These are phyloP conservation scores for Hibiscus syriacus DNA, from an alignment of 345 rosid species.

Conservation along the genomic window DNA sequence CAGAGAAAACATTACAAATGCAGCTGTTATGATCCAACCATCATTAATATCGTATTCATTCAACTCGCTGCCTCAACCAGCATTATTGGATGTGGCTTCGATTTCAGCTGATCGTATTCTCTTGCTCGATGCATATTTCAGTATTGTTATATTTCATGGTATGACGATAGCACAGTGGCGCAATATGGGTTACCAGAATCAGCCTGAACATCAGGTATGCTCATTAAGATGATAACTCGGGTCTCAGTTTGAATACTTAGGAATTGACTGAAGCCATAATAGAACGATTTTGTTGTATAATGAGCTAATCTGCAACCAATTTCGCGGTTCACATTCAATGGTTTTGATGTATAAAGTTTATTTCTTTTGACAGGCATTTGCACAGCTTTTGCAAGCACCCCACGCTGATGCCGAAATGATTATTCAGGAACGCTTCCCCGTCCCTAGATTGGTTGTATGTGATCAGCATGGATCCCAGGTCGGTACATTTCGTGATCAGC, in stretches of 20 bases:
- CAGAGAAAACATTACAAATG: constrained; percentile 85
- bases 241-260: too few relatives aligned
- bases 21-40: constrained; percentile 98
- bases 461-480: constrained; percentile 99
- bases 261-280: too few relatives aligned
- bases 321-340: background rate
- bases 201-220: constrained; percentile 81
- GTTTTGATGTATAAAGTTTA: background rate
- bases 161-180: constrained; percentile 99
- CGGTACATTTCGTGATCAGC: constrained; percentile 7
- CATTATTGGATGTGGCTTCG: constrained; percentile 93
- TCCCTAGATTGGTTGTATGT: constrained; percentile 90
- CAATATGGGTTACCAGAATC: constrained; percentile 89
- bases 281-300: too few relatives aligned
- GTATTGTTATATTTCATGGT: constrained; percentile 94
- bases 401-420: constrained; percentile 68
- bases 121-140: constrained; percentile 85
- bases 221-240: too few relatives aligned
- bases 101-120: constrained; percentile 88
- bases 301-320: background rate
- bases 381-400: constrained; percentile 79
- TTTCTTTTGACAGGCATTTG: constrained; percentile 62
- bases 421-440: constrained; percentile 83
- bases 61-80: constrained; percentile 74
- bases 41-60: constrained; percentile 43